Evolutionary conservation across 306 rosid species (phyloP).

Genomic region (Mimosa bimucronata): DNA sequence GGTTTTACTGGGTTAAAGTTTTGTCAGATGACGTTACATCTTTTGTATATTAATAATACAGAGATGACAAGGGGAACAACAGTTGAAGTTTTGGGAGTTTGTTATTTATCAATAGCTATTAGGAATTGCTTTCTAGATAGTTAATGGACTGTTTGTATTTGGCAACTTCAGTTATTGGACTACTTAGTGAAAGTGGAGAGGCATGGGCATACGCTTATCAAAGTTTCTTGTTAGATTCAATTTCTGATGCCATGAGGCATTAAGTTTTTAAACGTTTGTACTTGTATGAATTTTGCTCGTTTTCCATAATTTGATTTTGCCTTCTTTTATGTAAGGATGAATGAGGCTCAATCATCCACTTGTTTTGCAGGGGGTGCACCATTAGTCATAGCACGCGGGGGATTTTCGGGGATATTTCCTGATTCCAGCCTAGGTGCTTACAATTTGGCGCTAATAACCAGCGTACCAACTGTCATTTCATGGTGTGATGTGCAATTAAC

Average conservation of each 20-base stretch:
- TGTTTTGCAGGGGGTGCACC: constrained; percentile 72
- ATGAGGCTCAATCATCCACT: constrained; percentile 8
- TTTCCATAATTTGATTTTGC: neutral
- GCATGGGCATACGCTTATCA: neutral
- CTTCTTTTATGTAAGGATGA: constrained; percentile 2
- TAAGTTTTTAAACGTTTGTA: neutral
- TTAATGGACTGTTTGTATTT: neutral
- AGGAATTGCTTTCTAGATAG: neutral
- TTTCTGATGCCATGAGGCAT: neutral
- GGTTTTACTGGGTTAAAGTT: constrained; percentile 12
- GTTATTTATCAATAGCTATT: neutral
- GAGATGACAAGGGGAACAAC: neutral
- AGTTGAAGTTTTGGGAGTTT: neutral
- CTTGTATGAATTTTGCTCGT: neutral
- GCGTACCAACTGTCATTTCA: constrained; percentile 40
- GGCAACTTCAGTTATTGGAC: neutral
- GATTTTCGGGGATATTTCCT: constrained; percentile 85
- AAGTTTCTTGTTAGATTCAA: neutral
- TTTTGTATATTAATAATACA: neutral
- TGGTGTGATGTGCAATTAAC: constrained; percentile 94
- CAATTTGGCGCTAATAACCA: neutral
- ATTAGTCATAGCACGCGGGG: constrained; percentile 79
- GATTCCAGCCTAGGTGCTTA: constrained; percentile 62
- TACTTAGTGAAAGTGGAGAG: constrained; percentile 12
- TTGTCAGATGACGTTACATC: neutral